Evolutionary conservation across 352 stramenopile genomes (phyloP), one percentile per base, ranked within the genome.

Genomic region (Phytophthora megakarya): DNA sequence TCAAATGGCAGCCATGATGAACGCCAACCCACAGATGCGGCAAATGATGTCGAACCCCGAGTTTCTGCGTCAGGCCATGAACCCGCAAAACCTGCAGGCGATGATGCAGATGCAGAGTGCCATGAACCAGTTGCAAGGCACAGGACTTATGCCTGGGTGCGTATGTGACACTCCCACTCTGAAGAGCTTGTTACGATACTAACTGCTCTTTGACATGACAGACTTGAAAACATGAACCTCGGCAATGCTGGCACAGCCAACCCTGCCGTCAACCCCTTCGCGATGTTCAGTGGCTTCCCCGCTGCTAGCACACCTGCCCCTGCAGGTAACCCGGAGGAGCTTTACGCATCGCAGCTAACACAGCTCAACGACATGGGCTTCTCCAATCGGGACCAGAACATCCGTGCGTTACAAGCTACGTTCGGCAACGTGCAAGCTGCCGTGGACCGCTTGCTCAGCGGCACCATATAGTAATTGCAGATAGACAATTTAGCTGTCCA

Each of bases 291-390:
- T 44, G 73, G 67, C 25, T 81, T 89, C 39, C 69, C 65, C 55
- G 73, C 65, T 3, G 61, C 46, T 21, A 67, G 59, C 45, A 58
- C 71, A 7, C n/a, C 63, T 4, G 44, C 75, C 0, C 65, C 86
- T 5, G 62, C 62, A 28, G 73, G 61, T 18, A 96, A 96, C 67
- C 88, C 88, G 3, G 86, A 93, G 47, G 83, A 96, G 56, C 69
- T 81, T 5, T 98, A 96, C 66, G 88, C 89, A 23, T 84, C 80
- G 21, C 92, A 98, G 68, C 67, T 98, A 30, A 81, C 75, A n/a
- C 89, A 97, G 68, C 76, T 98, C 39, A 81, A 75, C 39, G 89
- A 97, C 65, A 97, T 98, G 90, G 92, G 92, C 39, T 97, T 98
- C 50, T 78, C 81, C 7, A 93, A 98, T 75, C 79, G 84, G 19